Conservation (phyloP, 78 protist genomes). For the Trichosphaerium sp. region DNA sequence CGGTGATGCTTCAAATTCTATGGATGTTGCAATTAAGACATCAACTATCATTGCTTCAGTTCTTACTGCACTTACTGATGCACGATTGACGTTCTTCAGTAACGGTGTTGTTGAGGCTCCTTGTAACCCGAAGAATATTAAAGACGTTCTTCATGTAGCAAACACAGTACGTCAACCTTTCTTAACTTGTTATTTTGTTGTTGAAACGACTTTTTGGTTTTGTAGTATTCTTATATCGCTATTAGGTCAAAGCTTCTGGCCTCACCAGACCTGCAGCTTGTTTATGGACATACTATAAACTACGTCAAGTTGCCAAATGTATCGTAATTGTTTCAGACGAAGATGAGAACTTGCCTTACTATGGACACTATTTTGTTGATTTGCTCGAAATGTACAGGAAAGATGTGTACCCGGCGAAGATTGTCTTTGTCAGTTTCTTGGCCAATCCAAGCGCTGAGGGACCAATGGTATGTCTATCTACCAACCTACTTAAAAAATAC, state of each 20-base stretch:
- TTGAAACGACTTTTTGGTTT: too few relatives aligned
- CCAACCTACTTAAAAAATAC: too few relatives aligned
- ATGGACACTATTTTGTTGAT: not conserved
- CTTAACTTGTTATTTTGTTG: too few relatives aligned
- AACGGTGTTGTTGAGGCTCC: not conserved
- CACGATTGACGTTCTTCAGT: not conserved
- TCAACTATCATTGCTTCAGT: constrained; percentile 6
- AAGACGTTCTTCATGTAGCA: not conserved
- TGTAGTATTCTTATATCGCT: too few relatives aligned
- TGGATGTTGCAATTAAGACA: constrained; percentile 15
- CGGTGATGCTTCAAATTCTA: constrained; percentile 11
- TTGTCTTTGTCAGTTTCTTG: constrained; percentile 1
- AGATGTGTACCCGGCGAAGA: not conserved
- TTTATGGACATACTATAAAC: not conserved
- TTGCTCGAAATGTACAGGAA: not conserved
- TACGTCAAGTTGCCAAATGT: not conserved
- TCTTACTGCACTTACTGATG: not conserved
- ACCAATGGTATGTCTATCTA: too few relatives aligned
- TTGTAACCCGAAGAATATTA: not conserved
- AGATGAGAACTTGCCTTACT: not conserved
- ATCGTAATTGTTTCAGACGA: not conserved
- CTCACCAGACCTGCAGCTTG: not conserved
- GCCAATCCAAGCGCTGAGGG: too few relatives aligned
- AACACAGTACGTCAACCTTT: not conserved
- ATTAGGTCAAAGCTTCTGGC: too few relatives aligned